Evolutionary conservation across 352 stramenopile genomes (phyloP), one percentile per base, ranked within the genome.

Genomic region (Albugo laibachii): DNA sequence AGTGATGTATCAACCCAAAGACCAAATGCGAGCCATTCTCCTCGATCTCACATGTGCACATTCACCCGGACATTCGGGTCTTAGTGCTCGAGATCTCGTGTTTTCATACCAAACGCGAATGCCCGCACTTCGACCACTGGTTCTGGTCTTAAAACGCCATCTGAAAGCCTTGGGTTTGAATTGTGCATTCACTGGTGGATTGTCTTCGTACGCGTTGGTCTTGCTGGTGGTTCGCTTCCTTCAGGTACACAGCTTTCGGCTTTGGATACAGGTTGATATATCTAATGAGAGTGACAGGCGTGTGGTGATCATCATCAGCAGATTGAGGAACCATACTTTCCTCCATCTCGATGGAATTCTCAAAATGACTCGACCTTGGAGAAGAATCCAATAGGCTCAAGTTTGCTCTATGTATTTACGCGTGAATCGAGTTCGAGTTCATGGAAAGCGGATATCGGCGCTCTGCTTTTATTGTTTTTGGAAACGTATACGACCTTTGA

Each of bases 21-120:
- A 8, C 38, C 16, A 20, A 35, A 42, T 24, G 15, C 43, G 43
- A 14, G 11, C 18, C 1, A 63, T 92, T 12, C 59, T 79, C 36
- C 59, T 98, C 18, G 94, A 98, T 60, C 72, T 98, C 31, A 97
- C 85, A 15, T 97, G 96, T 60, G 80, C 61, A n/a, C 72, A 97
- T 66, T 91, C 83, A 14, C 66, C 78, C 37, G 80, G 89, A 2
- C 94, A 98, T 58, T 95, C 95, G 61, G 94, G 94, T 35, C 54
- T 97, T 24, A 80, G 70, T 37, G 86, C 92, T 13, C 71, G 94
- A 49, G 74, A 86, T 38, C 70, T 97, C 60, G 88, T 98, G 63
- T 84, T 83, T 61, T 77, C 83, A 15, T 65, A 82, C 47, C 66
- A 93, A 66, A 60, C 88, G 40, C 64, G 95, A 50, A 89, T 96